Conservation (phyloP, 2,329 filamentous ascomycete genomes). For the Dactylellina parvicollis region DNA sequence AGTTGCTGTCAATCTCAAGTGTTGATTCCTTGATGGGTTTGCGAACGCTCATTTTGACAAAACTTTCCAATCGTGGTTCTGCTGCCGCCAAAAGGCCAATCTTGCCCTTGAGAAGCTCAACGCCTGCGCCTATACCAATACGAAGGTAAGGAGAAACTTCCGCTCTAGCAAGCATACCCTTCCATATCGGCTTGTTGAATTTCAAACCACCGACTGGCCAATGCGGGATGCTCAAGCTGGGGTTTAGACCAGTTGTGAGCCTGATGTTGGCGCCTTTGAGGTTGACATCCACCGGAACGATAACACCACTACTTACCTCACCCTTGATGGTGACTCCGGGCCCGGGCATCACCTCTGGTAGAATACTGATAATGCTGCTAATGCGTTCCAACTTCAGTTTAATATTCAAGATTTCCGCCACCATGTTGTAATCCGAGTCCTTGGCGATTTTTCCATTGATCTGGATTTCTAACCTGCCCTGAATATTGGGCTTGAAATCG, state of each 20-base stretch:
- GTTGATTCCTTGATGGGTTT: background rate
- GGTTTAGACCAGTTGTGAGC: background rate
- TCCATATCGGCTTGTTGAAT: background rate
- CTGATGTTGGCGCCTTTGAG: background rate
- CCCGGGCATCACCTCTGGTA: conserved; percentile 5
- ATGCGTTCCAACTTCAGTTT: conserved; percentile 13
- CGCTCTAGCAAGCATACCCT: background rate
- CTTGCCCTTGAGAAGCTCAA: background rate
- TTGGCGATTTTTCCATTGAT: conserved; percentile 2
- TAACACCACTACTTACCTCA: background rate
- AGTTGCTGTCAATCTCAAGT: background rate
- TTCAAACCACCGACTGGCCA: background rate
- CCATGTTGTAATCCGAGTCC: conserved; percentile 10
- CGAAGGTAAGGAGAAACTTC: background rate
- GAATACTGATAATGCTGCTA: background rate
- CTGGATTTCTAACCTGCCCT: conserved; percentile 7
- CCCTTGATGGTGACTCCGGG: conserved; percentile 1
- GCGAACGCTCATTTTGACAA: background rate
- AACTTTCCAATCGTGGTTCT: background rate
- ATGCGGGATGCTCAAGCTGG: background rate
- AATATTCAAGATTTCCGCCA: background rate
- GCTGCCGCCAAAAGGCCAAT: background rate
- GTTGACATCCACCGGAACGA: background rate
- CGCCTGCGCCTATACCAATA: background rate
- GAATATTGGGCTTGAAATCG: background rate